Conservation (phyloP, 2,329 filamentous ascomycete species). For the Hirsutella rhossiliensis region DNA sequence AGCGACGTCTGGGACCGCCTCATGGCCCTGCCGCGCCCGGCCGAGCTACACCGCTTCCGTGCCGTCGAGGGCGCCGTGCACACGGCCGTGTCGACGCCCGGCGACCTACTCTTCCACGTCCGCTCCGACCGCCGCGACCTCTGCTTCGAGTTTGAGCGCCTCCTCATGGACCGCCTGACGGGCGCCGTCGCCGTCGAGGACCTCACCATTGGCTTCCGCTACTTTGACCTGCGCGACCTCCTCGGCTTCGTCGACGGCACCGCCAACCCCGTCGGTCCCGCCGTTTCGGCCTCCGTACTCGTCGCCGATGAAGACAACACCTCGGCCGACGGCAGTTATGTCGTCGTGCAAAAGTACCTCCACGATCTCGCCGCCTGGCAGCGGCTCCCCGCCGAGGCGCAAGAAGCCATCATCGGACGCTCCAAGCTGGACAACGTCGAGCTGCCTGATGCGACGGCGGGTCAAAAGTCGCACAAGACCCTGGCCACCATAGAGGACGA, state of each 20-base stretch:
- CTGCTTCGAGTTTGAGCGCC: constrained; percentile 46
- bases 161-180: constrained; percentile 36
- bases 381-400: constrained; percentile 32
- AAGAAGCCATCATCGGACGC: constrained; percentile 44
- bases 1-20: constrained; percentile 37
- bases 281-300: constrained; percentile 28
- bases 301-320: constrained; percentile 27
- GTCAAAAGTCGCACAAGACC: constrained; percentile 40
- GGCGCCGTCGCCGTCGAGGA: constrained; percentile 35
- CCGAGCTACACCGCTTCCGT: constrained; percentile 38
- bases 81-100: constrained; percentile 40
- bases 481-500: constrained; percentile 41
- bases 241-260: constrained; percentile 50
- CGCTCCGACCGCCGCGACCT: constrained; percentile 42
- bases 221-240: constrained; percentile 46
- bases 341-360: constrained; percentile 48
- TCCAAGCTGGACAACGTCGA: constrained; percentile 47
- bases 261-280: constrained; percentile 39
- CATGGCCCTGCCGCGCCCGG: constrained; percentile 28
- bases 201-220: constrained; percentile 43
- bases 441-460: constrained; percentile 34
- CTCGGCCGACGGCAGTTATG: constrained; percentile 37
- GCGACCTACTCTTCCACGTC: constrained; percentile 47
- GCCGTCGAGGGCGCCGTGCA: constrained; percentile 33
- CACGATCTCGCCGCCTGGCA: constrained; percentile 38